Conservation (phyloP, 1,284 basidiomycete genomes). For the Ganoderma boninense region DNA sequence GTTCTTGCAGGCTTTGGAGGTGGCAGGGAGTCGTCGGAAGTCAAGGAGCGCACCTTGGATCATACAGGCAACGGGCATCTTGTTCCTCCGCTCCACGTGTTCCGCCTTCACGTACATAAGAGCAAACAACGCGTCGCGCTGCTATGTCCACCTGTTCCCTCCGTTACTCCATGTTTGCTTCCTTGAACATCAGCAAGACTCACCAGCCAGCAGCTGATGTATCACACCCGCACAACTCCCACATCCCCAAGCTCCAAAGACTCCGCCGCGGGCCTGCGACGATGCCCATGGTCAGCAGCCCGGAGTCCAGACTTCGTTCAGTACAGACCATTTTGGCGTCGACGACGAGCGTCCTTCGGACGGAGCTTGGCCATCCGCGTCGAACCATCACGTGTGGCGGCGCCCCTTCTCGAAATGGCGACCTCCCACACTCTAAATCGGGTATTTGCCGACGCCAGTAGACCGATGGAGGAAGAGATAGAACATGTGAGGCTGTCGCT, state of each 20-base stretch:
- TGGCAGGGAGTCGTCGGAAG: neutral
- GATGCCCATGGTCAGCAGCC: neutral
- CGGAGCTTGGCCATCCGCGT: neutral
- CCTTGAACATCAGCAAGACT: neutral
- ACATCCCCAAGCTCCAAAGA: neutral
- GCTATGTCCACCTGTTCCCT: neutral
- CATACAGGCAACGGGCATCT: neutral
- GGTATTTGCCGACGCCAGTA: neutral
- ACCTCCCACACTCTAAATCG: neutral
- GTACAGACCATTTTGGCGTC: neutral
- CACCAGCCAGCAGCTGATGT: neutral
- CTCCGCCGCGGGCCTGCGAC: neutral
- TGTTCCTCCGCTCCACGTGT: neutral
- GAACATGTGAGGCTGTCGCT: neutral
- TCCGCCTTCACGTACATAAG: neutral
- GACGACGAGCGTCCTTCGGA: slow-evolving; percentile 1
- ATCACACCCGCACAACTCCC: neutral
- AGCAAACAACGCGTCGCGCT: neutral
- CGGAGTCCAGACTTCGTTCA: neutral
- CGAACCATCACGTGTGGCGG: slow-evolving; percentile 5
- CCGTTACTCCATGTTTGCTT: neutral
- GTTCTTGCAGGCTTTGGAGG: neutral
- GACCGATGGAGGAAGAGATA: neutral
- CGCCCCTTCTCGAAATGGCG: neutral
- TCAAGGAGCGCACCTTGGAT: neutral